Evolutionary conservation across 257 asterid species (phyloP).

Genomic region (Pogostemon cablin): DNA sequence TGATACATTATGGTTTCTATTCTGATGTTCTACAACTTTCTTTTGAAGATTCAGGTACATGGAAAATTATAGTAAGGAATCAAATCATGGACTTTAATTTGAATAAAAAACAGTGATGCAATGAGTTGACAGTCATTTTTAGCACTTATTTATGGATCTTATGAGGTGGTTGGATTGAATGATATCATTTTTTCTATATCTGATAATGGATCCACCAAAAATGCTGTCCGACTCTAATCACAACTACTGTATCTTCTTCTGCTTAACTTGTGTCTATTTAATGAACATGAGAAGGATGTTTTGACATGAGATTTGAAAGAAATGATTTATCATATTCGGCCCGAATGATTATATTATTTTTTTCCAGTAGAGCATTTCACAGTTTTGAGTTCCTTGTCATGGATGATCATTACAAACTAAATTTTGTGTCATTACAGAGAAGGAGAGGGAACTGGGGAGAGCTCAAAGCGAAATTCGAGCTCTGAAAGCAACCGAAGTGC

Average conservation of each 20-base stretch:
- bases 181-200: background rate
- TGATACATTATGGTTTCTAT: background rate
- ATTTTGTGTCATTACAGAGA: slow-evolving; percentile 52
- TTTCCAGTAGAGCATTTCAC: background rate
- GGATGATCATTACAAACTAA: slow-evolving; percentile 6
- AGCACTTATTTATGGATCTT: background rate
- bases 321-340: background rate
- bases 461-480: slow-evolving; percentile 79
- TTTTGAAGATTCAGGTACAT: background rate
- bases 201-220: background rate
- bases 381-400: background rate
- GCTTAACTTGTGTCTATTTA: too few species aligned
- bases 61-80: background rate
- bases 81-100: background rate
- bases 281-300: too few species aligned
- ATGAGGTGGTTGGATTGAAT: background rate
- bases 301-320: background rate
- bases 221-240: background rate
- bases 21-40: background rate
- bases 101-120: background rate
- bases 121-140: background rate
- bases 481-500: slow-evolving; percentile 58
- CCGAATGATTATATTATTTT: background rate
- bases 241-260: too few species aligned
- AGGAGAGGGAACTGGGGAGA: slow-evolving; percentile 60